Percentiles rank a stretch among this genome's conserved stretches.
phyloP scores from a whole-genome alignment of 176 grass and related monocot species.

The Ananas comosus region DNA sequence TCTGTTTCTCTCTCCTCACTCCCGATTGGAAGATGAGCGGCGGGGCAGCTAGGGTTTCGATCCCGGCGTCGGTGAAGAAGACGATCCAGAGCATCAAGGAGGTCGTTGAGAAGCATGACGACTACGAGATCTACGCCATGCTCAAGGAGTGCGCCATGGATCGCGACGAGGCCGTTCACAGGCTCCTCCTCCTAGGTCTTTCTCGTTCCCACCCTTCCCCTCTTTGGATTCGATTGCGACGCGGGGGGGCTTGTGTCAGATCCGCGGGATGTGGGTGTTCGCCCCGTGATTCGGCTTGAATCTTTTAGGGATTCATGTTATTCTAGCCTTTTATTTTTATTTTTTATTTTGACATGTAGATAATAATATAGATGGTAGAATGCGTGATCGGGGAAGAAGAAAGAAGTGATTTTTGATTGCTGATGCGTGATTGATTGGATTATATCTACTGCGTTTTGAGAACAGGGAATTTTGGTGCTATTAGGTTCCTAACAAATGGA shows the following conservation, averaged over 20 bases:
- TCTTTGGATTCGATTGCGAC: neutral
- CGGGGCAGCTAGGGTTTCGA: conserved; percentile 6
- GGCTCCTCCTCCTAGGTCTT: conserved; percentile 6
- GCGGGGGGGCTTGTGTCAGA: neutral
- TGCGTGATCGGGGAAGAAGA: neutral
- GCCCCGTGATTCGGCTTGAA: neutral
- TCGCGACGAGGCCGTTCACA: conserved; percentile 5
- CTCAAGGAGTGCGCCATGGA: conserved; percentile 17
- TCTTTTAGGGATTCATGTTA: neutral
- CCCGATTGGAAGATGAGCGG: neutral
- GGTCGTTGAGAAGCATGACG: neutral
- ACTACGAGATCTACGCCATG: conserved; percentile 8
- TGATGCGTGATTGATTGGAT: neutral
- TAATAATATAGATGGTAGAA: neutral
- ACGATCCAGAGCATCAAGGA: conserved; percentile 9
- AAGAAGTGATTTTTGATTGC: neutral
- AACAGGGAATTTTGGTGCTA: neutral
- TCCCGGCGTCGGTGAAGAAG: neutral
- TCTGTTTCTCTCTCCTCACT: neutral
- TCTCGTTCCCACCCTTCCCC: neutral
- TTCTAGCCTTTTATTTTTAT: neutral
- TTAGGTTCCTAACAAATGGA: neutral
- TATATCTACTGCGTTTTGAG: neutral
- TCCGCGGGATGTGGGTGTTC: neutral
- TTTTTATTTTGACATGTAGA: neutral